Evolutionary conservation across 306 rosid species (phyloP).

Genomic region (Notholithocarpus densiflorus): DNA sequence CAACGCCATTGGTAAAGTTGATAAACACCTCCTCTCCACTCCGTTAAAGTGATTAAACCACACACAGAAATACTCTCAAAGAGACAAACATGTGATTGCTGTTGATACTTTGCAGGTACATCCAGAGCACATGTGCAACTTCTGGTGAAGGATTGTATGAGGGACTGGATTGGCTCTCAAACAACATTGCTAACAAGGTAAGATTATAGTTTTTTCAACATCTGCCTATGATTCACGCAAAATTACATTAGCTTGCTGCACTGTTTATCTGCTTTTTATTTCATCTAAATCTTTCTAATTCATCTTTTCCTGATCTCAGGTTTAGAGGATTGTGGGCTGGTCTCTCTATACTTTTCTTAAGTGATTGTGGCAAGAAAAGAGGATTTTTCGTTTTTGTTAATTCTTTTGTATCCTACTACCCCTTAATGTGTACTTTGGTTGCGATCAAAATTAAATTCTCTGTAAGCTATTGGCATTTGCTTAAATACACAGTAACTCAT

Average conservation of each 20-base stretch:
- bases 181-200: slow-evolving; percentile 64
- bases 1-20: slow-evolving; percentile 60
- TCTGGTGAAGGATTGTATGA: slow-evolving; percentile 74
- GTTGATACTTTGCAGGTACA: slow-evolving; percentile 43
- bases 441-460: neutral
- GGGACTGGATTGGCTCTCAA: slow-evolving; percentile 76
- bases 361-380: neutral
- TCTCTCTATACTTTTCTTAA: neutral
- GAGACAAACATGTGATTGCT: neutral
- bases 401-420: neutral
- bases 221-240: too few relatives aligned
- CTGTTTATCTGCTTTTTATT: neutral
- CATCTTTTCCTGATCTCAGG: slow-evolving; percentile 13
- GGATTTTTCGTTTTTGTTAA: slow-evolving; percentile 11
- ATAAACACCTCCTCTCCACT: neutral
- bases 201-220: neutral
- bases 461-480: slow-evolving; percentile 9
- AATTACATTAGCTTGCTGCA: neutral
- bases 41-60: neutral
- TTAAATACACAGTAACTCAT: neutral
- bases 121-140: slow-evolving; percentile 74
- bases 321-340: slow-evolving; percentile 12
- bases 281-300: neutral
- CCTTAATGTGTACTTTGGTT: neutral
- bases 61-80: neutral